Evolutionary conservation across 2,329 filamentous ascomycete species (phyloP).

Genomic region (Alternaria triticina): DNA sequence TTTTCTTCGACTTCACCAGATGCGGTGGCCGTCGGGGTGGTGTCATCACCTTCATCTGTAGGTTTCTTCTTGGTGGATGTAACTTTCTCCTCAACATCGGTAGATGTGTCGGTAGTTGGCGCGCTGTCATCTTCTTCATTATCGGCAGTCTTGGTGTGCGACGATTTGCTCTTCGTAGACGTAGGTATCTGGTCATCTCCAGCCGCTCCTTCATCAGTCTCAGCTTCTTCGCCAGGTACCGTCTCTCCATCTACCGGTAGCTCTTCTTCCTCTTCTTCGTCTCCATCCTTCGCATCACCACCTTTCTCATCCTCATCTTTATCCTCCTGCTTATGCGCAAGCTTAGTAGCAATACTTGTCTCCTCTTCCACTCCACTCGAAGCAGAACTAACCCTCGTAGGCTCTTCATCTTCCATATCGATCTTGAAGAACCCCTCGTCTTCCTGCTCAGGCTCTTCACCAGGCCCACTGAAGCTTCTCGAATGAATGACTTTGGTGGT

Average conservation of each 20-base stretch:
- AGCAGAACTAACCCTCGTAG: neutral
- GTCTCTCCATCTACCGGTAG: neutral
- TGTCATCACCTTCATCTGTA: neutral
- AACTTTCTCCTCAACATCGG: neutral
- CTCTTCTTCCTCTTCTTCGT: neutral
- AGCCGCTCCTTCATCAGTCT: neutral
- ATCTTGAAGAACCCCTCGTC: neutral
- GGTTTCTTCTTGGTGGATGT: neutral
- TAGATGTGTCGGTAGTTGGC: neutral
- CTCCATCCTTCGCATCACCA: neutral
- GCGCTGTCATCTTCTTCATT: neutral
- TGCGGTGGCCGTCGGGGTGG: fast-evolving
- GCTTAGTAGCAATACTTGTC: neutral
- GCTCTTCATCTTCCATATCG: neutral
- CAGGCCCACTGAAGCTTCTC: neutral
- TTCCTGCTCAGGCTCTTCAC: neutral
- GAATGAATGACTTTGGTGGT: neutral
- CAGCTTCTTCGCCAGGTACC: neutral
- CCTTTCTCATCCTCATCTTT: neutral
- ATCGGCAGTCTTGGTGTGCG: neutral
- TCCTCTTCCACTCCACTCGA: neutral
- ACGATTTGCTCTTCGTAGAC: neutral
- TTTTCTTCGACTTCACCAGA: neutral
- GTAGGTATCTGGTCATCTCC: neutral
- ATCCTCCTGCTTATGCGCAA: neutral